phyloP scores from a whole-genome alignment of 2,329 filamentous ascomycete genomes.

The Lecanicillium sp. region DNA sequence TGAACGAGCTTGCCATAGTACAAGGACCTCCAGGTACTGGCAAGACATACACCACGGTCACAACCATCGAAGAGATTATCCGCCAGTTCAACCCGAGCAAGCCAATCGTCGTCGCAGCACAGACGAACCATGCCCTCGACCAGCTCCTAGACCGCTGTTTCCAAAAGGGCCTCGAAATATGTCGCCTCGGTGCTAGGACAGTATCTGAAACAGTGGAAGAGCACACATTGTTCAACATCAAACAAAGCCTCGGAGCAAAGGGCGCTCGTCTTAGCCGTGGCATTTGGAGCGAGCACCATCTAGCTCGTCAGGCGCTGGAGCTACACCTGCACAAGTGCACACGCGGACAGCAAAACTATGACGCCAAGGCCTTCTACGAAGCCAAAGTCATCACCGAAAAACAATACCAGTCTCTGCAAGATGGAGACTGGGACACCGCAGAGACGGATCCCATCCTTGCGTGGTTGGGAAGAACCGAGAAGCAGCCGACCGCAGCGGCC shows the following conservation, averaged over 20 bases:
- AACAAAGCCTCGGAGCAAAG: constrained; percentile 23
- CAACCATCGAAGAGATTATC: constrained; percentile 46
- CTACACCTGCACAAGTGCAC: not conserved
- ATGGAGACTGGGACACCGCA: constrained; percentile 32
- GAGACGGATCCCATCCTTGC: constrained; percentile 8
- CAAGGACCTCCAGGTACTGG: constrained; percentile 73
- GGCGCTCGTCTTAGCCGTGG: not conserved
- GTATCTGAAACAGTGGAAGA: constrained; percentile 59
- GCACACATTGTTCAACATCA: constrained; percentile 60
- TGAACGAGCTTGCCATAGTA: constrained; percentile 65
- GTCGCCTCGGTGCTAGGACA: constrained; percentile 60
- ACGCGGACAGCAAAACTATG: not conserved
- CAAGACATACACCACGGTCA: constrained; percentile 77
- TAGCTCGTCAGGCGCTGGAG: not conserved
- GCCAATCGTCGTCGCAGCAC: constrained; percentile 73
- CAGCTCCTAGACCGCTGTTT: constrained; percentile 65
- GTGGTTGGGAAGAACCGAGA: constrained; percentile 17
- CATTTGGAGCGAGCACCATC: not conserved
- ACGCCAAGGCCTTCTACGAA: not conserved
- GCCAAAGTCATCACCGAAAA: constrained; percentile 49
- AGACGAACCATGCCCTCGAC: constrained; percentile 88
- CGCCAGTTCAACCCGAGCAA: constrained; percentile 45
- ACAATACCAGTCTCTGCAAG: constrained; percentile 58
- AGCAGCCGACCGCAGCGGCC: not conserved
- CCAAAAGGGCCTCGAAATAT: constrained; percentile 29